phyloP scores from a whole-genome alignment of 2,329 filamentous ascomycete species.

The Fusarium longipes region DNA sequence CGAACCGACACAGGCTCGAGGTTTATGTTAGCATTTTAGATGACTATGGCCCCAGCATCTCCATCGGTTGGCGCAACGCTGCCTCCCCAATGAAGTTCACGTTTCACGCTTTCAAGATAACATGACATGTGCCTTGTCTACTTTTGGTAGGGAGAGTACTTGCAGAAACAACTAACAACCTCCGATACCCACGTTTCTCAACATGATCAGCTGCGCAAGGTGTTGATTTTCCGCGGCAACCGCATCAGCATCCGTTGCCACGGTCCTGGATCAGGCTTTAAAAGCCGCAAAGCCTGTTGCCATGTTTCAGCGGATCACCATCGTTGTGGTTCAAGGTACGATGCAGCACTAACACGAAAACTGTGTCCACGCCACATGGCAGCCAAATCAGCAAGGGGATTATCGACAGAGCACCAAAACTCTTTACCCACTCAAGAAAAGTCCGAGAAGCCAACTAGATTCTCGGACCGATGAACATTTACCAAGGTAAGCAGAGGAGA shows the following conservation, averaged over 20 bases:
- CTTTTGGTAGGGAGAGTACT: conserved; percentile 16
- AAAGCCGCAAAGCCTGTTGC: neutral
- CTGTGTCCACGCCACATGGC: conserved; percentile 21
- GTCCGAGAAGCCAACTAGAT: neutral
- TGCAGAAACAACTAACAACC: conserved; percentile 11
- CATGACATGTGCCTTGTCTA: conserved; percentile 32
- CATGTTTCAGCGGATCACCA: conserved; percentile 1
- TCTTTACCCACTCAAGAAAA: conserved; percentile 6
- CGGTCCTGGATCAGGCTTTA: conserved; percentile 16
- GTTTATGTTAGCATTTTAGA: conserved; percentile 35
- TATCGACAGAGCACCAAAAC: conserved; percentile 3
- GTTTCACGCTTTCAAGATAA: conserved; percentile 31
- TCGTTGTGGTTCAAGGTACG: conserved; percentile 25
- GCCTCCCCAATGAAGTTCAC: conserved; percentile 40
- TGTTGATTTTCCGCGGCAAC: conserved; percentile 25
- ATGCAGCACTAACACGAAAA: conserved; percentile 19
- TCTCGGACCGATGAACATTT: conserved; percentile 6
- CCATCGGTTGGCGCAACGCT: conserved; percentile 15
- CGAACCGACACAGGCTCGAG: conserved; percentile 20
- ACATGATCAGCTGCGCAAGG: conserved; percentile 41
- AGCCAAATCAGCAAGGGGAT: conserved; percentile 15
- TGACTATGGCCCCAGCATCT: conserved; percentile 15
- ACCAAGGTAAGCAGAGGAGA: conserved; percentile 1
- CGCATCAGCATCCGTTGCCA: conserved; percentile 29
- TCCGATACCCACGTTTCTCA: conserved; percentile 33